Percentiles rank a stretch among this genome's conserved stretches.
Evolutionary conservation across 129 eudicot species (phyloP).

Genomic region (Arctium lappa): DNA sequence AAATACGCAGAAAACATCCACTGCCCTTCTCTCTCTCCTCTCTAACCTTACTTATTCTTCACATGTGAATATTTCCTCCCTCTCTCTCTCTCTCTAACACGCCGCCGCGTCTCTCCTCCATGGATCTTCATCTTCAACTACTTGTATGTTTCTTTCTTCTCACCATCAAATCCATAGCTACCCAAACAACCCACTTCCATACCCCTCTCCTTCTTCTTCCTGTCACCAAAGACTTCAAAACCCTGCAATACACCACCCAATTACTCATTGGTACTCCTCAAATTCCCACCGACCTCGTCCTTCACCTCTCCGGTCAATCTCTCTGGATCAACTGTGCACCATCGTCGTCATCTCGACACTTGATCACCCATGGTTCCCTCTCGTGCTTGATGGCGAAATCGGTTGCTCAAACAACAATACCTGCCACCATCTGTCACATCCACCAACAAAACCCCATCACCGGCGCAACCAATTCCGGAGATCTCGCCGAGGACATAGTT

Average conservation of each 20-base stretch:
- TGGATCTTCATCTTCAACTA: constrained; percentile 30
- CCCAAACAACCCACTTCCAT: constrained; percentile 33
- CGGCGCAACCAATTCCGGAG: constrained; percentile 26
- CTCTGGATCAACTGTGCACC: constrained; percentile 41
- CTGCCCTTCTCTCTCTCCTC: not conserved
- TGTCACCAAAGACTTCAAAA: constrained; percentile 43
- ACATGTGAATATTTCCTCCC: not conserved
- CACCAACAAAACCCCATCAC: constrained; percentile 48
- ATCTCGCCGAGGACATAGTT: constrained; percentile 37
- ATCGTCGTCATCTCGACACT: constrained; percentile 23
- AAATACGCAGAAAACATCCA: constrained; percentile 16
- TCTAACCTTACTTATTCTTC: not conserved
- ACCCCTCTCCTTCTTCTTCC: constrained; percentile 36
- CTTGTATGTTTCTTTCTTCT: constrained; percentile 21
- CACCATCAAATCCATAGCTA: constrained; percentile 17
- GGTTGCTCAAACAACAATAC: not conserved
- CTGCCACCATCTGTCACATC: constrained; percentile 24
- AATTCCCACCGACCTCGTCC: constrained; percentile 40
- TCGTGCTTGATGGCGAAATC: constrained; percentile 51
- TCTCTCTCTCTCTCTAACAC: no score
- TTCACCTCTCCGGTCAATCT: constrained; percentile 59
- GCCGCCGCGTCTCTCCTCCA: constrained; percentile 20
- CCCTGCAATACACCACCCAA: constrained; percentile 59
- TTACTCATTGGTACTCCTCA: constrained; percentile 41
- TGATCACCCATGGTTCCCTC: constrained; percentile 38